Evolutionary conservation across 768 basidiomycete genomes (phyloP).

Genomic region (button mushroom (Agaricus bisporus)): DNA sequence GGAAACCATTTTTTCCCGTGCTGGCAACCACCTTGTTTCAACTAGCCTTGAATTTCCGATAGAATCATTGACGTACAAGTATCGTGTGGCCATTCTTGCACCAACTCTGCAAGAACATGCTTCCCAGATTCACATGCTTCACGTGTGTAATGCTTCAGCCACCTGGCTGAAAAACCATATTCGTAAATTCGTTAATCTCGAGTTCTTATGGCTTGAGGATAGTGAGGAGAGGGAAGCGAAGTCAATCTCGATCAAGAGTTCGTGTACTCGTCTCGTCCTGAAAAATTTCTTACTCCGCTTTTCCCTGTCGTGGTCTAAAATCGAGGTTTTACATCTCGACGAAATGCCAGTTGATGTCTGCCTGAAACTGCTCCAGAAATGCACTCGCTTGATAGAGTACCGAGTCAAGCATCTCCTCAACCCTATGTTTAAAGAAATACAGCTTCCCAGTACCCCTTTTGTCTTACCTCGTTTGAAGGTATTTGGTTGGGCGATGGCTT

Average conservation of each 20-base stretch:
- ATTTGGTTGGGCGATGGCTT: background rate
- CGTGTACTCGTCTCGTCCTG: background rate
- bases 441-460: background rate
- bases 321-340: background rate
- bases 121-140: too few species aligned
- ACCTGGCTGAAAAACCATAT: background rate
- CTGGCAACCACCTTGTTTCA: too few species aligned
- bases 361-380: background rate
- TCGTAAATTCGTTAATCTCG: background rate
- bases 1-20: too few species aligned
- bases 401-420: too few species aligned
- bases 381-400: background rate
- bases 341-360: background rate
- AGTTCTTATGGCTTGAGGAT: background rate
- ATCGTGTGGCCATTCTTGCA: too few species aligned
- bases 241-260: background rate
- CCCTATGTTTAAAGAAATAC: background rate
- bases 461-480: background rate
- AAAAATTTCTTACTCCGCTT: background rate
- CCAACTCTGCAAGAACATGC: too few species aligned
- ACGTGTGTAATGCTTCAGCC: too few species aligned
- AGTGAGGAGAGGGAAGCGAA: too few species aligned
- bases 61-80: too few species aligned
- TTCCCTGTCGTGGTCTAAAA: background rate
- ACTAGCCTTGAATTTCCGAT: too few species aligned